Percentiles rank a stretch among this genome's conserved stretches.
These are phyloP conservation scores for Russula foetens DNA, from an alignment of 768 basidiomycete genomes.

Conservation along the genomic window DNA sequence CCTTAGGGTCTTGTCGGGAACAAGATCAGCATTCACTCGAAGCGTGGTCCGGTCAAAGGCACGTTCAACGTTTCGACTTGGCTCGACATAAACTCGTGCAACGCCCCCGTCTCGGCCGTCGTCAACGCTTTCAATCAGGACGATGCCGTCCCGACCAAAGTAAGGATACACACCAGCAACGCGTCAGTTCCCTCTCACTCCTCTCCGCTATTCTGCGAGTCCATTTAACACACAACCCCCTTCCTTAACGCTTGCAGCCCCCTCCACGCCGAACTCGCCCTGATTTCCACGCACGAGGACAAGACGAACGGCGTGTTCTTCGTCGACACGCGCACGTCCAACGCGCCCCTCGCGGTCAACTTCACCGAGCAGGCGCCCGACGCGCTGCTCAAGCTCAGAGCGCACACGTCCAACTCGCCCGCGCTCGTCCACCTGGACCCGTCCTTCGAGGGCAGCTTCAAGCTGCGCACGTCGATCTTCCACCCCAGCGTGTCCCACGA, in stretches of 20 bases:
- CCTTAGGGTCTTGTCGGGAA: not conserved
- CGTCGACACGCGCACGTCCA: slow-evolving; percentile 2
- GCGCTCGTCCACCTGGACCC: slow-evolving; percentile 7
- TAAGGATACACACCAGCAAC: slow-evolving; percentile 4
- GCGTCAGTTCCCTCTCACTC: not conserved
- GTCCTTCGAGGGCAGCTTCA: slow-evolving; percentile 7
- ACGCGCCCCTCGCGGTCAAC: slow-evolving; percentile 2
- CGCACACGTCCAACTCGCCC: slow-evolving; percentile 10
- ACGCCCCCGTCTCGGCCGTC: not conserved
- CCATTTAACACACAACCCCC: too few species aligned
- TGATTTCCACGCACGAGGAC: not conserved
- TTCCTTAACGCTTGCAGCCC: not conserved
- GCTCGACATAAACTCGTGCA: not conserved
- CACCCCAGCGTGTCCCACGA: not conserved
- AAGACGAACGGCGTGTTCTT: not conserved
- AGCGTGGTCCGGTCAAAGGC: slow-evolving; percentile 5
- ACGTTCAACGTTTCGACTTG: slow-evolving; percentile 7
- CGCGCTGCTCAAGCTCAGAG: not conserved
- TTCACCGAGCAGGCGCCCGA: not conserved
- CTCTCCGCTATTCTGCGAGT: too few species aligned
- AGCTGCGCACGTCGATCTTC: slow-evolving; percentile 2
- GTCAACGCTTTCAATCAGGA: slow-evolving; percentile 11
- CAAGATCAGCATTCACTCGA: not conserved
- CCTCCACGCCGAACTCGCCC: not conserved
- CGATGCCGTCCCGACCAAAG: not conserved